Percentiles rank a stretch among this genome's conserved stretches.
Evolutionary conservation across 768 basidiomycete genomes (phyloP).

Genomic region (Serendipita sp.): DNA sequence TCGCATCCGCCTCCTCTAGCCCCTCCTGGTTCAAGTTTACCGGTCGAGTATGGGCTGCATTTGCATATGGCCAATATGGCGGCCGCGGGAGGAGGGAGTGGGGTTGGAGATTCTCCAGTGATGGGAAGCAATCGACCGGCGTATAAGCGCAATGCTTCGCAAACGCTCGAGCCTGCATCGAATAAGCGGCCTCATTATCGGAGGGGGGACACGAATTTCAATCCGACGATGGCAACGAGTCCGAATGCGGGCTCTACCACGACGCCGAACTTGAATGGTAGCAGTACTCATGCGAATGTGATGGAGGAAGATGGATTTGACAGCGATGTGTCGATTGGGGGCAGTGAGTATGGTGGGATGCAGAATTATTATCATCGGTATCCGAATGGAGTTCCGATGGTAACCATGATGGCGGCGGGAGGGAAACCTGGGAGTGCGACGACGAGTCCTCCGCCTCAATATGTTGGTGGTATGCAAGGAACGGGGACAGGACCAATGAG

Average conservation of each 20-base stretch:
- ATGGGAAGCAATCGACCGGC: constrained; percentile 32
- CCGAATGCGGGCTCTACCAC: not conserved
- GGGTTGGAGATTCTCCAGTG: constrained; percentile 12
- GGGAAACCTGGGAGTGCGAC: not conserved
- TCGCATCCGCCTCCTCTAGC: not conserved
- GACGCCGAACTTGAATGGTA: not conserved
- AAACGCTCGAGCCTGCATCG: constrained; percentile 47
- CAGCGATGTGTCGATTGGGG: not conserved
- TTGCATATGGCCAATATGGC: constrained; percentile 17
- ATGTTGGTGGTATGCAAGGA: not conserved
- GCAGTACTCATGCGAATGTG: too few relatives aligned
- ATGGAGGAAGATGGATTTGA: not conserved
- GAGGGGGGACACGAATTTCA: not conserved
- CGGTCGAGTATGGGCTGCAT: constrained; percentile 14
- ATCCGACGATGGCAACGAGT: not conserved
- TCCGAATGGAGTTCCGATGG: not conserved
- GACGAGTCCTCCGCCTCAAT: not conserved
- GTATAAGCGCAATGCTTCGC: constrained; percentile 60
- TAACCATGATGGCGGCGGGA: not conserved
- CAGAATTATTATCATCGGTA: not conserved
- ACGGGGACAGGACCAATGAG: too few relatives aligned
- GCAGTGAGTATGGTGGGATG: not conserved
- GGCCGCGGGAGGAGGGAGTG: constrained; percentile 20
- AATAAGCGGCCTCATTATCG: constrained; percentile 28
- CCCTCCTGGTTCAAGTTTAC: constrained; percentile 21